Evolutionary conservation across 2,329 filamentous ascomycete genomes (phyloP).

Genomic region (Lasiodiplodia sp.): DNA sequence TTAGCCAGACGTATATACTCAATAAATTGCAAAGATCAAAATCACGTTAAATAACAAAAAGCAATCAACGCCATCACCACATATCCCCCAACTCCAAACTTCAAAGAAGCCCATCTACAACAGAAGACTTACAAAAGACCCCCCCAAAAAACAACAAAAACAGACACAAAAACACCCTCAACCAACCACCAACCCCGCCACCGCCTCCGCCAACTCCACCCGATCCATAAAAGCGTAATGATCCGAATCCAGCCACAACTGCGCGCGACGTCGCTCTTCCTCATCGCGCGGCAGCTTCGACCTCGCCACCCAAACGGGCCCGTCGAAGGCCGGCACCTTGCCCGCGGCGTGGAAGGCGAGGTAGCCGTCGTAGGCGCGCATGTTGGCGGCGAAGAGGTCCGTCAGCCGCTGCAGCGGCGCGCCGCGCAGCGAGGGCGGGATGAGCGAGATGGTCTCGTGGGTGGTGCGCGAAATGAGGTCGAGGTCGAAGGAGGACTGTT

Average conservation of each 20-base stretch:
- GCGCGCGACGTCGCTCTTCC: neutral
- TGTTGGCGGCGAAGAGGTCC: neutral
- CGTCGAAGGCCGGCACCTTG: neutral
- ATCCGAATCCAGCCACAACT: neutral
- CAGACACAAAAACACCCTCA: constrained; percentile 57
- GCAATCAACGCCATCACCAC: too few species aligned
- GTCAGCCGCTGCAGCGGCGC: neutral
- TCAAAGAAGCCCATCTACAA: too few species aligned
- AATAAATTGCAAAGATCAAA: too few species aligned
- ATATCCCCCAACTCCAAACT: too few species aligned
- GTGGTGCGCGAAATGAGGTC: too few species aligned
- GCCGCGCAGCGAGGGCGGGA: neutral
- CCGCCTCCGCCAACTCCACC: neutral
- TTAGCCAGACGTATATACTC: too few species aligned
- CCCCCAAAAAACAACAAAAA: too few species aligned
- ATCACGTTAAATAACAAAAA: too few species aligned
- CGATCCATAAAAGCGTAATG: constrained; percentile 3
- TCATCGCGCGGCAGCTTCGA: neutral
- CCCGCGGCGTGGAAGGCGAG: neutral
- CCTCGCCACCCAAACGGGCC: neutral
- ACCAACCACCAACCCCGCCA: constrained; percentile 74
- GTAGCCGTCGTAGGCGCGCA: neutral
- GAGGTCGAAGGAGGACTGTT: too few species aligned
- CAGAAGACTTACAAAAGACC: too few species aligned
- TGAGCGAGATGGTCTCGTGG: too few species aligned